Conservation (phyloP, 441 rosid species). For the Adansonia grandidieri region DNA sequence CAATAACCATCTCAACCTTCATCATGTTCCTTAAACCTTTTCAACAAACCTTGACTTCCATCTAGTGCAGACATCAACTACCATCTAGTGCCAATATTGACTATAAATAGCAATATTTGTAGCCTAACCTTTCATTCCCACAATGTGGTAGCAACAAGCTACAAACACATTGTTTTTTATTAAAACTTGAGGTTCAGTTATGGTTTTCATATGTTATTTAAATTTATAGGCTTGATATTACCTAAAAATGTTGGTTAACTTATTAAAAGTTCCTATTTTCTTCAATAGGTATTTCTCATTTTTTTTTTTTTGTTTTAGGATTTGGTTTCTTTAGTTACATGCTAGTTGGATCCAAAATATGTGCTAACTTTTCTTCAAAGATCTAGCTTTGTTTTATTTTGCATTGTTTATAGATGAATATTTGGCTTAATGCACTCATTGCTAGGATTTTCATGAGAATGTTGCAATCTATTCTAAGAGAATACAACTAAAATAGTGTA, state of each 20-base stretch:
- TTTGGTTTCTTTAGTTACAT: constrained; percentile 23
- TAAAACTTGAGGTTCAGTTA: background rate
- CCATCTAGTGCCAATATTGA: too few species aligned
- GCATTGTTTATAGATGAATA: background rate
- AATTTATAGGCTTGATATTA: constrained; percentile 18
- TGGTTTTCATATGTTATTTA: background rate
- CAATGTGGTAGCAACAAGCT: too few species aligned
- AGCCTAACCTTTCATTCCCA: too few species aligned
- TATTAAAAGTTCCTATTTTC: constrained; percentile 21
- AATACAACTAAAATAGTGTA: background rate
- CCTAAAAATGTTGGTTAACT: constrained; percentile 27
- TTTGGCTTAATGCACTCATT: background rate
- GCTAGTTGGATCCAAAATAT: constrained; percentile 35
- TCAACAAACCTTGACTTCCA: too few species aligned
- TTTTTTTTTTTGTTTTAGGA: background rate
- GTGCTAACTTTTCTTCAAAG: constrained; percentile 25
- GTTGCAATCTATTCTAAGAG: background rate
- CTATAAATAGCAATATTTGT: too few species aligned
- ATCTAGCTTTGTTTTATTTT: constrained; percentile 19
- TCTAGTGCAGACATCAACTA: too few species aligned
- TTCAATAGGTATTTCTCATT: constrained; percentile 23
- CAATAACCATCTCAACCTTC: too few species aligned
- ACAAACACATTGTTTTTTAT: too few species aligned
- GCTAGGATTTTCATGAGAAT: constrained; percentile 26
- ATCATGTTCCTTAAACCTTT: too few species aligned